Percentiles rank a stretch among this genome's conserved stretches.
These are phyloP conservation scores for Trichoderma arundinaceum DNA, from an alignment of 2,329 filamentous ascomycete species.

Conservation along the genomic window DNA sequence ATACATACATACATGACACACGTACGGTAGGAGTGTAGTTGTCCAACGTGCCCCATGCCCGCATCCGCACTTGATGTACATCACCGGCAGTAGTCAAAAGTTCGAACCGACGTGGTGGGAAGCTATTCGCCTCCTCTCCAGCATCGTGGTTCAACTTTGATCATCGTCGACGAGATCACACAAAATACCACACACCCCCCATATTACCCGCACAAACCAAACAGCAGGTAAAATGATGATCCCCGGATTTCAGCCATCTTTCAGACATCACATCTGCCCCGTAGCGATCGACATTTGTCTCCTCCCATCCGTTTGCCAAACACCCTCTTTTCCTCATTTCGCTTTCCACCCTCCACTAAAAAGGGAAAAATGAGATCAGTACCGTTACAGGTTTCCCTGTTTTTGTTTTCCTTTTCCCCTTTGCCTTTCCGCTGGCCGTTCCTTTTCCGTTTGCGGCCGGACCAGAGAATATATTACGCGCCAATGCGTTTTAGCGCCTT, in stretches of 20 bases:
- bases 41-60: background rate
- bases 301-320: background rate
- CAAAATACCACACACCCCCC: background rate
- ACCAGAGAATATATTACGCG: background rate
- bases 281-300: too few species aligned
- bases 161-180: slow-evolving; percentile 11
- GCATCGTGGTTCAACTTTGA: background rate
- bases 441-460: slow-evolving; percentile 1
- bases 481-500: background rate
- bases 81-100: background rate
- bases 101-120: slow-evolving; percentile 21
- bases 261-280: too few species aligned
- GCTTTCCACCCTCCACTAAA: background rate
- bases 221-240: too few species aligned
- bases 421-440: background rate
- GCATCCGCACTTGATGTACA: background rate
- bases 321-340: slow-evolving; percentile 1
- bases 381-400: background rate
- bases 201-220: slow-evolving; percentile 11
- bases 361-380: slow-evolving; percentile 1
- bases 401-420: too few species aligned
- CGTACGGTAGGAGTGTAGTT: too few species aligned
- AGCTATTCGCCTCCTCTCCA: slow-evolving; percentile 3
- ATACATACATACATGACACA: background rate
- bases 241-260: slow-evolving; percentile 14